Conservation (phyloP, 345 rosid genomes). For the Sonneratia alba region DNA sequence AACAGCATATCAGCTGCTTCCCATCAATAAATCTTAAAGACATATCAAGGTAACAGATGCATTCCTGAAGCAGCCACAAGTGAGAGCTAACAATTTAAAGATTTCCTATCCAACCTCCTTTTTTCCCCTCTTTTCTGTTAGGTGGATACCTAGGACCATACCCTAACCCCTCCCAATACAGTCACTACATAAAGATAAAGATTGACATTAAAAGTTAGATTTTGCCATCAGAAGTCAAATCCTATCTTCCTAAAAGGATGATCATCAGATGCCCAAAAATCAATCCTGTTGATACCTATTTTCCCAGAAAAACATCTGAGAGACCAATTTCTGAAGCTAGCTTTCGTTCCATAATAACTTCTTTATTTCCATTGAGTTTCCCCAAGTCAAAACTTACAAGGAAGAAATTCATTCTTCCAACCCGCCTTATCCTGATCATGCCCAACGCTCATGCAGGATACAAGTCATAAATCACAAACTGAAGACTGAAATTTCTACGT, state of each 20-base stretch:
- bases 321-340: background rate
- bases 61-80: background rate
- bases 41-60: background rate
- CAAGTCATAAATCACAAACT: background rate
- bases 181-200: background rate
- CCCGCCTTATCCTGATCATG: background rate
- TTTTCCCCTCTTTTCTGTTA: background rate
- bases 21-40: background rate
- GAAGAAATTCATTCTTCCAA: background rate
- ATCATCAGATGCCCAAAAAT: background rate
- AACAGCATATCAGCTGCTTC: background rate
- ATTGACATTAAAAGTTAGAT: background rate
- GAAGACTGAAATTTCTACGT: background rate
- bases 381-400: background rate
- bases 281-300: background rate
- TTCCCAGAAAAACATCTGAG: background rate
- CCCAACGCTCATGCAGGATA: background rate
- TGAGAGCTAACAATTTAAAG: background rate
- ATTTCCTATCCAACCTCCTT: background rate
- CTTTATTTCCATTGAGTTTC: background rate
- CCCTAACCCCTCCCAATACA: background rate
- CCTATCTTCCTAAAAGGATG: background rate
- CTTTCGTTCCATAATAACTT: background rate
- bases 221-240: background rate
- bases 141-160: background rate